phyloP scores from a whole-genome alignment of 2,329 filamentous ascomycete genomes.

The Botryotinia narcissicola region DNA sequence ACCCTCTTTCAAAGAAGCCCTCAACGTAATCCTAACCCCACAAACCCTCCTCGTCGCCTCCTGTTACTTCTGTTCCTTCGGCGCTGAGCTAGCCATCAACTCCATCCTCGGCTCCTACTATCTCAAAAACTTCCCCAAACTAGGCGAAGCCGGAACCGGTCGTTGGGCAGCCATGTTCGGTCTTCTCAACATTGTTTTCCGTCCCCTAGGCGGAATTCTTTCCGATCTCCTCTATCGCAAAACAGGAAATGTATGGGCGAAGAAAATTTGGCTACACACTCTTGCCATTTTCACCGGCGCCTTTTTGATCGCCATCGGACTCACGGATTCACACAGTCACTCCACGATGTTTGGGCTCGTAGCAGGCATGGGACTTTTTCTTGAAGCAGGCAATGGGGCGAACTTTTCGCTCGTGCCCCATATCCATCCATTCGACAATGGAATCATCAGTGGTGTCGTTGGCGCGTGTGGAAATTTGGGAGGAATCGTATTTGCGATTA shows the following conservation, averaged over 20 bases:
- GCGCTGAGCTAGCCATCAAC: constrained; percentile 62
- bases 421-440: constrained; percentile 76
- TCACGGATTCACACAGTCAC: constrained; percentile 59
- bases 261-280: constrained; percentile 60
- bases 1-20: constrained; percentile 52
- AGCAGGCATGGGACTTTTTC: constrained; percentile 74
- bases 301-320: constrained; percentile 61
- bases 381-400: constrained; percentile 81
- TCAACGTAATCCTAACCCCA: constrained; percentile 48
- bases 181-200: constrained; percentile 66
- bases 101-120: constrained; percentile 58
- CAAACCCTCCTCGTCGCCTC: constrained; percentile 55
- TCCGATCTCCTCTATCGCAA: constrained; percentile 43
- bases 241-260: constrained; percentile 54
- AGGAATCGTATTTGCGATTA: constrained; percentile 78
- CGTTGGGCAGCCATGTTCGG: constrained; percentile 73
- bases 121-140: constrained; percentile 56
- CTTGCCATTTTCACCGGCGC: constrained; percentile 55
- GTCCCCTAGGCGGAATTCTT: constrained; percentile 62
- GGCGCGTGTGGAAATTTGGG: constrained; percentile 82
- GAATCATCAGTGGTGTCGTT: constrained; percentile 70
- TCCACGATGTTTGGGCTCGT: constrained; percentile 73
- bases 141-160: constrained; percentile 55
- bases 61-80: constrained; percentile 64
- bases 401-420: constrained; percentile 87